These are phyloP conservation scores for Hemerocallis citrina DNA, from an alignment of 106 monocot genomes.

Conservation along the genomic window DNA sequence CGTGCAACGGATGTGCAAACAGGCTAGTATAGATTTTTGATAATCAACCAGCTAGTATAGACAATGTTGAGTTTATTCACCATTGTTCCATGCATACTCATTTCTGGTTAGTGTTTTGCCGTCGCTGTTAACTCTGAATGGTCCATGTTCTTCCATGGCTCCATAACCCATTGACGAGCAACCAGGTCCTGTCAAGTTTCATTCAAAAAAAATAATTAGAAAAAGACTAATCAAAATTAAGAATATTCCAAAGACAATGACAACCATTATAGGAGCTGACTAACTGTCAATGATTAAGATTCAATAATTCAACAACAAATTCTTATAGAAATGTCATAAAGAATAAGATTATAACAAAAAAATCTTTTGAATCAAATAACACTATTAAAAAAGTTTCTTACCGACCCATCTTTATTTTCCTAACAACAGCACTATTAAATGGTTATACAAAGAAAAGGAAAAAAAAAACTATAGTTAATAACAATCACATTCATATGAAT, in stretches of 20 bases:
- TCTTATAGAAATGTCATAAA: too few relatives aligned
- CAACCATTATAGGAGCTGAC: neutral
- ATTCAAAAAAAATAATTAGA: neutral
- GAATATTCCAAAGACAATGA: neutral
- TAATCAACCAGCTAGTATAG: neutral
- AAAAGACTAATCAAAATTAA: neutral
- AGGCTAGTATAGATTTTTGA: too few relatives aligned
- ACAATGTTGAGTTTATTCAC: constrained; percentile 3
- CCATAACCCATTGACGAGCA: constrained; percentile 52
- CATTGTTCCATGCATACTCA: constrained; percentile 38
- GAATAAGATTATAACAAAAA: too few relatives aligned
- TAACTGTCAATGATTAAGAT: neutral
- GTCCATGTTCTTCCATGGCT: constrained; percentile 56
- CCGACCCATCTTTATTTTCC: too few relatives aligned
- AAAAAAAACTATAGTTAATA: too few relatives aligned
- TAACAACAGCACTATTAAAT: too few relatives aligned
- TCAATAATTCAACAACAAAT: too few relatives aligned
- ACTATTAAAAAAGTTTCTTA: too few relatives aligned
- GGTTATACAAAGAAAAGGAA: too few relatives aligned
- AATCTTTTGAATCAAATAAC: too few relatives aligned
- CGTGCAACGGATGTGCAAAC: too few relatives aligned
- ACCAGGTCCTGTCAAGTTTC: constrained; percentile 32
- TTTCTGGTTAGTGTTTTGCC: constrained; percentile 39
- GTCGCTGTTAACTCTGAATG: constrained; percentile 46
- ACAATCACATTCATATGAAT: too few relatives aligned